A percentile compares a stretch with the other conserved stretches of the same genome.
These are phyloP conservation scores for Xylaria sp. DNA, from an alignment of 495 filamentous ascomycete genomes.

Conservation along the genomic window DNA sequence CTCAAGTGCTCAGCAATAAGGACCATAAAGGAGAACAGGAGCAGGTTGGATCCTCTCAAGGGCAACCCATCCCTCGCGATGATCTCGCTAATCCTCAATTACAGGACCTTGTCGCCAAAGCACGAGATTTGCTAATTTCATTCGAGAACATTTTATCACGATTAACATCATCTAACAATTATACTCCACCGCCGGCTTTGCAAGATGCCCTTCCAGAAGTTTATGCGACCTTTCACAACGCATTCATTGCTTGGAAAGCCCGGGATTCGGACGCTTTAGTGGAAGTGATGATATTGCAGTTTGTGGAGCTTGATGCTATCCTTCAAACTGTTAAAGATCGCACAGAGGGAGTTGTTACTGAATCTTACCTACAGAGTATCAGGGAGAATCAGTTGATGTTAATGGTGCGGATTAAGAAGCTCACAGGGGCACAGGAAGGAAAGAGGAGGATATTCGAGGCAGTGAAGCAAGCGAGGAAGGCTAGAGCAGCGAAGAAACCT, in stretches of 20 bases:
- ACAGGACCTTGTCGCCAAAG: slow-evolving; percentile 85
- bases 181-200: slow-evolving; percentile 64
- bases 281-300: slow-evolving; percentile 94
- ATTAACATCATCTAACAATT: slow-evolving; percentile 58
- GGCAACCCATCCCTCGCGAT: slow-evolving; percentile 55
- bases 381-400: slow-evolving; percentile 90
- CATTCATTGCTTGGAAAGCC: slow-evolving; percentile 94
- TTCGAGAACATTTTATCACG: slow-evolving; percentile 80
- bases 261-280: slow-evolving; percentile 88
- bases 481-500: slow-evolving; percentile 71
- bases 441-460: slow-evolving; percentile 83
- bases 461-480: slow-evolving; percentile 77
- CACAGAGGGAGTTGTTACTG: slow-evolving; percentile 80
- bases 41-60: slow-evolving; percentile 61
- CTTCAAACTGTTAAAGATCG: slow-evolving; percentile 97
- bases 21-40: slow-evolving; percentile 76
- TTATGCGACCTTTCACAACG: slow-evolving; percentile 85
- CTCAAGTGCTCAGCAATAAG: slow-evolving; percentile 85
- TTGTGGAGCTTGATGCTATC: slow-evolving; percentile 92
- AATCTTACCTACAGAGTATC: slow-evolving; percentile 91
- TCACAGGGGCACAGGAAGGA: slow-evolving; percentile 83
- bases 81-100: slow-evolving; percentile 64
- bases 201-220: slow-evolving; percentile 68
- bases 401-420: slow-evolving; percentile 84
- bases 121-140: slow-evolving; percentile 78